Percentiles rank a stretch among this genome's conserved stretches.
Evolutionary conservation across 805 yeast species (phyloP).

Genomic region (Candida yuanshanica): DNA sequence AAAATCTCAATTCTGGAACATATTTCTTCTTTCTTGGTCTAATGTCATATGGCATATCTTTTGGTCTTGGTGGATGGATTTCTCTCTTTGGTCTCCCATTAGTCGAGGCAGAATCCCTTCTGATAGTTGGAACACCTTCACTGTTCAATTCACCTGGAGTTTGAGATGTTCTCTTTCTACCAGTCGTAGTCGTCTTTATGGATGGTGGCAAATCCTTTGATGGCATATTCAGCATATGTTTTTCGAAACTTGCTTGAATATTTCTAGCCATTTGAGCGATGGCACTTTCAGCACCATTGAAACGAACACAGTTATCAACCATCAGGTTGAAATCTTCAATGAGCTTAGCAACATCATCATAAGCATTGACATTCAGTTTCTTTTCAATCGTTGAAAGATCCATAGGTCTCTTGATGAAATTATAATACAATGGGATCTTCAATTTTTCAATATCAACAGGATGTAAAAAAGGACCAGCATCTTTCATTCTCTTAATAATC

Average conservation of each 20-base stretch:
- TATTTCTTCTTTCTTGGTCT: slow-evolving; percentile 89
- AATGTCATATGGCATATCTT: slow-evolving; percentile 86
- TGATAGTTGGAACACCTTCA: slow-evolving; percentile 53
- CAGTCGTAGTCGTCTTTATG: slow-evolving; percentile 7
- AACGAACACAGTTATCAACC: slow-evolving; percentile 74
- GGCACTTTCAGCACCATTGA: slow-evolving; percentile 79
- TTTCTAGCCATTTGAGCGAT: slow-evolving; percentile 90
- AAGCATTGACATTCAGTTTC: slow-evolving; percentile 65
- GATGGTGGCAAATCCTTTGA: slow-evolving; percentile 39
- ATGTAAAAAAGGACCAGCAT: slow-evolving; percentile 80
- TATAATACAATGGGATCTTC: slow-evolving; percentile 87
- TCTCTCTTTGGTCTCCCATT: slow-evolving; percentile 89
- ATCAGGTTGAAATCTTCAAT: slow-evolving; percentile 77
- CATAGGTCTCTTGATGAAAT: slow-evolving; percentile 83
- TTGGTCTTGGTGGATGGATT: slow-evolving; percentile 93
- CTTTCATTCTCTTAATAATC: slow-evolving; percentile 84
- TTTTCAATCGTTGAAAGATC: slow-evolving; percentile 87
- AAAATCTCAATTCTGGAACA: slow-evolving; percentile 84
- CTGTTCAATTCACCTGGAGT: slow-evolving; percentile 28
- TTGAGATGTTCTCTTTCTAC: slow-evolving; percentile 21
- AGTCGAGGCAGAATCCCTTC: slow-evolving; percentile 64
- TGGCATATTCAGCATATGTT: slow-evolving; percentile 90
- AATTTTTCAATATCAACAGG: slow-evolving; percentile 90
- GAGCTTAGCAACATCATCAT: slow-evolving; percentile 62
- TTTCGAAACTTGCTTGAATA: slow-evolving; percentile 87